Evolutionary conservation across 2,329 filamentous ascomycete species (phyloP).

Genomic region (Curvularia verruculosa): DNA sequence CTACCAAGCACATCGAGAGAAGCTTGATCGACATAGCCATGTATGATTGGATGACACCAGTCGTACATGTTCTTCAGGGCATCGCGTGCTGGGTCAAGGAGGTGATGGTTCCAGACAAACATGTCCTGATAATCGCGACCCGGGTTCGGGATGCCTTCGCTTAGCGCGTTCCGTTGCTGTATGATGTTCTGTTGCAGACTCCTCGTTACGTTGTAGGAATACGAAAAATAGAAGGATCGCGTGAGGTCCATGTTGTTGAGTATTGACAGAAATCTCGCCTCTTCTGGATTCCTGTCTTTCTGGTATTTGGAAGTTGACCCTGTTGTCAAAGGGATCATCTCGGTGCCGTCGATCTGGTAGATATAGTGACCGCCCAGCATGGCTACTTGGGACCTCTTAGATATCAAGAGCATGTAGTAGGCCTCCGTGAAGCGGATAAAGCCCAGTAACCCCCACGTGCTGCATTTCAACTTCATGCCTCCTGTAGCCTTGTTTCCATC

Average conservation of each 20-base stretch:
- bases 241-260: constrained; percentile 90
- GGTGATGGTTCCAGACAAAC: constrained; percentile 97
- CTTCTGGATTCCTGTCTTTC: constrained; percentile 84
- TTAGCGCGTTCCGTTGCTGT: constrained; percentile 74
- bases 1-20: constrained; percentile 78
- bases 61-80: constrained; percentile 83
- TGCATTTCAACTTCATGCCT: constrained; percentile 86
- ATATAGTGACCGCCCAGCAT: constrained; percentile 96
- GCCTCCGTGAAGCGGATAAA: constrained; percentile 96
- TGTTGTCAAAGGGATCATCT: constrained; percentile 84
- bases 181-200: constrained; percentile 93
- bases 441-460: constrained; percentile 89
- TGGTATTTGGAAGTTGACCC: constrained; percentile 70
- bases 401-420: constrained; percentile 97
- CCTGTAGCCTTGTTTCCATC: constrained; percentile 92
- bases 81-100: constrained; percentile 75
- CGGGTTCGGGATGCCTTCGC: constrained; percentile 65
- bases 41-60: constrained; percentile 95
- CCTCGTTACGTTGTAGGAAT: constrained; percentile 93
- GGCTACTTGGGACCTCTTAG: constrained; percentile 92
- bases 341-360: constrained; percentile 93
- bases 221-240: constrained; percentile 96
- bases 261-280: constrained; percentile 85
- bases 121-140: constrained; percentile 81
- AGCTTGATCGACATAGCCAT: constrained; percentile 94